Base-by-base conservation (phyloP, 345 rosid genomes). In the Populus nigra region DNA sequence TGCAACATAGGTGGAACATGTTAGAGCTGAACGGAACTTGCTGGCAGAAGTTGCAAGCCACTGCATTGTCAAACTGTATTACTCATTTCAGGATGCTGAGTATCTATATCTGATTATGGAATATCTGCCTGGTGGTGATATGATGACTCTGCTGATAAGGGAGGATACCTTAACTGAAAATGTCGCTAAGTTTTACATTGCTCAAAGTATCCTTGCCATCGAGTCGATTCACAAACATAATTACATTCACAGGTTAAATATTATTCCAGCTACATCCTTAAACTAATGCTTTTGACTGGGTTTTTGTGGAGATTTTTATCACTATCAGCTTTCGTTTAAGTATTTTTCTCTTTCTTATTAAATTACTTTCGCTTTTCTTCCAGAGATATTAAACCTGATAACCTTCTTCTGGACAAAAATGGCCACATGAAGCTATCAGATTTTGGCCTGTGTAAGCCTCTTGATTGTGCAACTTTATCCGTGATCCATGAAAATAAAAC, bases 401-500 rank as follows among this genome's bases (percentile, higher is more conserved):
- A 94, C 85, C 97, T 94, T 83, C 97, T 94, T 79, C 84, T 94
- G 67, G 98, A 93, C 87, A 90, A 88, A 88, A 87, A 90, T 84
- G 98, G 98, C 73, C 97, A 94, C 82, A 94, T 94, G 98, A 94
- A 94, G 91, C 90, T 94, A 50, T 93, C 98, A 10, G 98, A 94
- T 84, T 94, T 94, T 84, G 98, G 98, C 81, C 94, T 94, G 55
- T 94, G 98, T 87, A 94, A 93, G 86, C 98, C 98, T 79, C 91
- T 94, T 84, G 98, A 94, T 79, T 94, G 97, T 87, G 73, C 88
- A 80, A 84, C 87, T 65, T 86, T 94, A 83, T 89, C 91, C 65
- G 93, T 91, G 77, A 91, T 93, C 82, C 92, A 86, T 87, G 95
- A 91, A 88, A 88, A 93, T 77, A 91, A 80, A 81, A 74, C 90